Conservation (phyloP, 129 eudicot genomes). For the Ambrosia trifida region DNA sequence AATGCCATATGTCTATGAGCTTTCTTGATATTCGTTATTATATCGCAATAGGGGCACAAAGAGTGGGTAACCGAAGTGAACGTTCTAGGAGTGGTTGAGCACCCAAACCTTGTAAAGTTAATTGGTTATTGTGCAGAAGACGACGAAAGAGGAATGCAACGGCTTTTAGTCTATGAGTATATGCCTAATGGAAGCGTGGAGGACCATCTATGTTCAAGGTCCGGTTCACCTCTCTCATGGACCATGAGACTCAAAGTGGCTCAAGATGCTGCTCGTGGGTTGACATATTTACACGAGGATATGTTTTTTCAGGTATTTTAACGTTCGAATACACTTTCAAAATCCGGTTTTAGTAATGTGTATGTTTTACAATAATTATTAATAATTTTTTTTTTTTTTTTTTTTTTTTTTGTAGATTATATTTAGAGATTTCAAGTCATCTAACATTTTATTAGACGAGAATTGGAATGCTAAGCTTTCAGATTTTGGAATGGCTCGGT, state of each 20-base stretch:
- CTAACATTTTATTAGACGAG: slow-evolving; percentile 80
- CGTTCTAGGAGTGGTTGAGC: slow-evolving; percentile 86
- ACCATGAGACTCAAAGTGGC: slow-evolving; percentile 78
- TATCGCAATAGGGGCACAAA: slow-evolving; percentile 75
- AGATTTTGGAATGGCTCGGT: slow-evolving; percentile 85
- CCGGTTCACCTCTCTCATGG: slow-evolving; percentile 68
- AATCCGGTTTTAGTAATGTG: not conserved
- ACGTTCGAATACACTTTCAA: not conserved
- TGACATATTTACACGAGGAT: slow-evolving; percentile 75
- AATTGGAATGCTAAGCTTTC: slow-evolving; percentile 90
- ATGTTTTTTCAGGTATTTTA: slow-evolving; percentile 81
- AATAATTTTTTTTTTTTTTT: not conserved
- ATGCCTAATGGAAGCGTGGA: slow-evolving; percentile 90
- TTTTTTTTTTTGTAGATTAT: slow-evolving; percentile 50
- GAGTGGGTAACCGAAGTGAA: slow-evolving; percentile 92
- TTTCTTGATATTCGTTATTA: slow-evolving; percentile 6
- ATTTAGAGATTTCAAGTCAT: slow-evolving; percentile 85
- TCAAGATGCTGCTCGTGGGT: slow-evolving; percentile 89
- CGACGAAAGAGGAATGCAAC: slow-evolving; percentile 88
- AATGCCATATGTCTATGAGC: not conserved
- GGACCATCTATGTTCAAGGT: slow-evolving; percentile 63
- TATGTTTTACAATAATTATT: not conserved
- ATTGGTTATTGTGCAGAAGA: slow-evolving; percentile 90
- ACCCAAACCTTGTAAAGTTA: slow-evolving; percentile 78
- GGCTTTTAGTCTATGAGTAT: slow-evolving; percentile 76